phyloP scores from a whole-genome alignment of 176 grass and related monocot genomes.

The Pontederia crassipes region DNA sequence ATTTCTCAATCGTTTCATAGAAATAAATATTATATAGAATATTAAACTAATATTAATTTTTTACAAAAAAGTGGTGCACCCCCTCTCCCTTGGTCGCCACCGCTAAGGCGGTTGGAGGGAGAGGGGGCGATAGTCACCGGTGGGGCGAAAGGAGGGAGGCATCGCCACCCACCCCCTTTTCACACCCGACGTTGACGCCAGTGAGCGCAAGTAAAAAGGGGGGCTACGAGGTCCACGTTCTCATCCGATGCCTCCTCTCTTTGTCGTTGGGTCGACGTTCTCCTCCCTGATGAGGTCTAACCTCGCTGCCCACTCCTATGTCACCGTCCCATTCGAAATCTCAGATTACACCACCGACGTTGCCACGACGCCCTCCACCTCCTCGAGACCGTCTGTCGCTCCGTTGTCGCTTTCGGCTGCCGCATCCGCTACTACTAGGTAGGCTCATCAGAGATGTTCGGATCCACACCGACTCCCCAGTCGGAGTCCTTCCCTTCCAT shows the following conservation, averaged over 20 bases:
- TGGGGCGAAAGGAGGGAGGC: too few species aligned
- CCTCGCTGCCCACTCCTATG: slow-evolving; percentile 82
- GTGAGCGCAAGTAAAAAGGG: too few species aligned
- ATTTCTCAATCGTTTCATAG: too few species aligned
- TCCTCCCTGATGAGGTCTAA: slow-evolving; percentile 98
- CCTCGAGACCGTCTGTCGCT: slow-evolving; percentile 72
- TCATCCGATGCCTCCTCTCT: slow-evolving; percentile 83
- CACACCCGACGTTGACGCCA: too few species aligned
- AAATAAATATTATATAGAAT: too few species aligned
- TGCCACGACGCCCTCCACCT: slow-evolving; percentile 80
- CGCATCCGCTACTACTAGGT: slow-evolving; percentile 81
- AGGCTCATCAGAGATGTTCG: slow-evolving; percentile 92
- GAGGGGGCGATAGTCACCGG: too few species aligned
- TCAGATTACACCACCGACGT: slow-evolving; percentile 93
- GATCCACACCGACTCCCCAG: slow-evolving; percentile 87
- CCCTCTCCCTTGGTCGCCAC: too few species aligned
- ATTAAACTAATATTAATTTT: too few species aligned
- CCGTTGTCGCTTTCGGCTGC: slow-evolving; percentile 37
- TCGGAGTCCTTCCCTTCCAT: slow-evolving; percentile 64
- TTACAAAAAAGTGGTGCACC: too few species aligned
- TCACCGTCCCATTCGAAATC: slow-evolving; percentile 88
- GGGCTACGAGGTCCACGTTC: slow-evolving; percentile 42
- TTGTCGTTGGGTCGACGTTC: slow-evolving; percentile 63
- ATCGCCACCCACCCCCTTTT: too few species aligned
- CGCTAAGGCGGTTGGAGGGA: too few species aligned